Conservation (phyloP, 768 basidiomycete genomes). For the Suillus subalutaceus region DNA sequence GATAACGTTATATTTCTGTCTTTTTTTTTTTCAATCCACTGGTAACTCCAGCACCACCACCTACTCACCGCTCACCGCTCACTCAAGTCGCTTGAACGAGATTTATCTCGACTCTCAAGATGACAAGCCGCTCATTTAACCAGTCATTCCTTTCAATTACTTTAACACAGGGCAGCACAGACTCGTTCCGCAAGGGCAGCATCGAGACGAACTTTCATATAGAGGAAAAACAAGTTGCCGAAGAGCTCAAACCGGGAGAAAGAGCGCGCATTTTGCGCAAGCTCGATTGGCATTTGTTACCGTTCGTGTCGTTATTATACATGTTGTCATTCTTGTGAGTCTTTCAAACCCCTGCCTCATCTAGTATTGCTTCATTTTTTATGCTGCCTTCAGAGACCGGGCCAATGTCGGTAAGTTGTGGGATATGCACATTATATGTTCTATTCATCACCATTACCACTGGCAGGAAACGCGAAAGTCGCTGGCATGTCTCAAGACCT, state of each 20-base stretch:
- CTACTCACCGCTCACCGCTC: neutral
- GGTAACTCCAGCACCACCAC: neutral
- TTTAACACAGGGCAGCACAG: neutral
- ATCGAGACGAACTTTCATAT: neutral
- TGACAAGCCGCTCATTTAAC: conserved; percentile 3
- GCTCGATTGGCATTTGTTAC: conserved; percentile 47
- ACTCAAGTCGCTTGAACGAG: conserved; percentile 1
- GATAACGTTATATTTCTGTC: neutral
- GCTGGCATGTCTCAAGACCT: conserved; percentile 47
- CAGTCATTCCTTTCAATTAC: conserved; percentile 7
- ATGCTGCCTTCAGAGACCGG: conserved; percentile 38
- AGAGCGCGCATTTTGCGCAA: conserved; percentile 40
- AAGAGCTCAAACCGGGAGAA: conserved; percentile 21
- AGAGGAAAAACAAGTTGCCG: neutral
- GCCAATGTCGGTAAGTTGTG: conserved; percentile 43
- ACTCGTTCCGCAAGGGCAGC: neutral
- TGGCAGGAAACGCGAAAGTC: conserved; percentile 44
- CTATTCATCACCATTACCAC: neutral
- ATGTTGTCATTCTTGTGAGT: conserved; percentile 51
- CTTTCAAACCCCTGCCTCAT: neutral
- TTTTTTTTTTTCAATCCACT: neutral
- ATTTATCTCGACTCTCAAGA: neutral
- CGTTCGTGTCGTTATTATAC: conserved; percentile 47
- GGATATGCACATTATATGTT: neutral
- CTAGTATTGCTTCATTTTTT: neutral